phyloP scores from a whole-genome alignment of 2,329 filamentous ascomycete species.

The Sclerotiophoma versabilis region DNA sequence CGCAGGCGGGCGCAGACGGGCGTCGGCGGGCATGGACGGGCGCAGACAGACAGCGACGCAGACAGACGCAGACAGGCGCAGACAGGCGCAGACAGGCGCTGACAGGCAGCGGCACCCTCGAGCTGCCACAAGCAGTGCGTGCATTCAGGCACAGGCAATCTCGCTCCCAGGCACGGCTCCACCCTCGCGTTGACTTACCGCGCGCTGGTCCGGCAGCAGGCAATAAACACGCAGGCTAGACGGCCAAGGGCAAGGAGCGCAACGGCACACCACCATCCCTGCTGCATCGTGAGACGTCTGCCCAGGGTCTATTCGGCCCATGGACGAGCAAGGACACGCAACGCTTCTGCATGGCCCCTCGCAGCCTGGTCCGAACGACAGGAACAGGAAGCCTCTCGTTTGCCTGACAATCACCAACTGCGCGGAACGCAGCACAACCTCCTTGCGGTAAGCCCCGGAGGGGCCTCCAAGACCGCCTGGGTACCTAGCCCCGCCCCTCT shows the following conservation, averaged over 20 bases:
- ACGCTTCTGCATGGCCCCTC: background rate
- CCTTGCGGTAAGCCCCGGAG: conserved; percentile 16
- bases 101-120: no score
- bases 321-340: background rate
- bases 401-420: background rate
- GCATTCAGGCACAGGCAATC: no score
- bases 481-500: background rate
- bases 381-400: background rate
- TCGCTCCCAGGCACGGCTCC: background rate
- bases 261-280: conserved; percentile 12
- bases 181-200: no score
- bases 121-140: no score
- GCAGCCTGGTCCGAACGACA: background rate
- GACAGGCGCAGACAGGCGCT: background rate
- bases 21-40: no score
- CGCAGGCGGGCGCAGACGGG: no score
- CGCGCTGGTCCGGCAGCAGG: no score
- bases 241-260: background rate
- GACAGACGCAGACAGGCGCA: background rate
- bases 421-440: conserved; percentile 9
- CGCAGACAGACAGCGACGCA: no score
- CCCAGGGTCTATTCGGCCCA: conserved; percentile 3
- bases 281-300: conserved; percentile 8
- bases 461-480: conserved; percentile 3
- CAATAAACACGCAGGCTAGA: no score